Evolutionary conservation across 371 early-diverging fungal genomes (phyloP), one percentile per base, ranked within the genome.

Genomic region (Choanephora cucurbitarum): DNA sequence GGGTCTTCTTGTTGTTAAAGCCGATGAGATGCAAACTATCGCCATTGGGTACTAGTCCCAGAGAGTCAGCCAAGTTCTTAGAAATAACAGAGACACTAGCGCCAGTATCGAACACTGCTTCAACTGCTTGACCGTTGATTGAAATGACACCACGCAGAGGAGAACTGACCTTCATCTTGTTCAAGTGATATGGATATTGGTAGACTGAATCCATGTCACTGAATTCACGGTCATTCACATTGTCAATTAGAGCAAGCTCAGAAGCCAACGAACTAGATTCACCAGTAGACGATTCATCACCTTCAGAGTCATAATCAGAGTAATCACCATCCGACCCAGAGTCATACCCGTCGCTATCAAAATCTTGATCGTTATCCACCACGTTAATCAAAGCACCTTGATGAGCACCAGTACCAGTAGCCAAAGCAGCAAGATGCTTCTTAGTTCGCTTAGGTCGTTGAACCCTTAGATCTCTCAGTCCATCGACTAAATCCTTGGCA

Each of bases 81-180:
- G 55, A 43, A 1, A 63, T 57, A 3, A 62, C 60, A 6, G 48
- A 54, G 0, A 63, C 57, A 7, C 49, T 47, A 0, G 55, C 57
- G 5, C 64, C 61, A 3, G 52, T 45, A 45, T 68, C 60, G 28
- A 62, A 53, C 4, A 52, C 31, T 14, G 67, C 62, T 18, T 47
- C 39, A 0, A 66, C 32, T 0, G 31, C 0, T 11, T 55, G 32
- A 18, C 58, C 59, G 42, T 56, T 49, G 21, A 66, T 66, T 1
- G 17, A 18, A 0, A 66, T 37, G 1, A 49, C 37, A n/a, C 18
- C 58, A 2, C 41, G 33, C 1, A 64, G 8, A 0, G 64, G 64
- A 2, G 41, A 37, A 28, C 64, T 58, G 7, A 21, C 43, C 2
- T 45, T 17, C 52, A 64, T 58, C 1, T 5, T 8, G 8, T 28